Evolutionary conservation across 345 rosid species (phyloP).

Genomic region (Camelina laxa): DNA sequence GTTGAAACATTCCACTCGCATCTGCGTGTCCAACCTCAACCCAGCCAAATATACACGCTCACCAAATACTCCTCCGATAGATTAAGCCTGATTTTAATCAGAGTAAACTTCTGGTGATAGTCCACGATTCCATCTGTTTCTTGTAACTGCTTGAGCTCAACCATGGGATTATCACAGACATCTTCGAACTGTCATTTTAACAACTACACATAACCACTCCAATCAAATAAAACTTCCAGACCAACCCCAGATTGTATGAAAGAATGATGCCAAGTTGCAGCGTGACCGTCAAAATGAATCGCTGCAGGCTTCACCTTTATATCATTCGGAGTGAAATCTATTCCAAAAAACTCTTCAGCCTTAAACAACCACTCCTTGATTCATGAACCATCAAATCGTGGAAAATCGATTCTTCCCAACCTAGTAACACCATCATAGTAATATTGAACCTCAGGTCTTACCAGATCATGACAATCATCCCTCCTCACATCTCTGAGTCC

Average conservation of each 20-base stretch:
- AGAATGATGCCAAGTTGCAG: neutral
- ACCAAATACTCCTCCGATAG: too few species aligned
- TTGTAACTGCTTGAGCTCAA: neutral
- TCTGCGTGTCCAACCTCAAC: too few species aligned
- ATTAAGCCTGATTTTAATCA: neutral
- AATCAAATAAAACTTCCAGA: neutral
- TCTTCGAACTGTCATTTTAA: neutral
- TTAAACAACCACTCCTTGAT: neutral
- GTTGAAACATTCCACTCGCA: too few species aligned
- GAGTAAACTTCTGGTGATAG: neutral
- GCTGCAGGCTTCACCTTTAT: neutral
- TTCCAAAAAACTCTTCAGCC: neutral
- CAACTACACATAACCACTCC: neutral
- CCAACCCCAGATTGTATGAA: fast-evolving
- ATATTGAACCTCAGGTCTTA: too few species aligned
- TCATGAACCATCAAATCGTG: neutral
- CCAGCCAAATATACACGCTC: too few species aligned
- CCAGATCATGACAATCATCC: too few species aligned
- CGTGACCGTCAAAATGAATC: neutral
- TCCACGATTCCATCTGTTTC: neutral
- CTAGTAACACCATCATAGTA: too few species aligned
- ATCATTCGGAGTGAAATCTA: neutral
- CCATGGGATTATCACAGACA: neutral
- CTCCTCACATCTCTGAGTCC: too few species aligned
- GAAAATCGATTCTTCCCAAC: neutral